Base-by-base conservation (phyloP, 2,329 filamentous ascomycete genomes). In the Aureobasidium sp. region DNA sequence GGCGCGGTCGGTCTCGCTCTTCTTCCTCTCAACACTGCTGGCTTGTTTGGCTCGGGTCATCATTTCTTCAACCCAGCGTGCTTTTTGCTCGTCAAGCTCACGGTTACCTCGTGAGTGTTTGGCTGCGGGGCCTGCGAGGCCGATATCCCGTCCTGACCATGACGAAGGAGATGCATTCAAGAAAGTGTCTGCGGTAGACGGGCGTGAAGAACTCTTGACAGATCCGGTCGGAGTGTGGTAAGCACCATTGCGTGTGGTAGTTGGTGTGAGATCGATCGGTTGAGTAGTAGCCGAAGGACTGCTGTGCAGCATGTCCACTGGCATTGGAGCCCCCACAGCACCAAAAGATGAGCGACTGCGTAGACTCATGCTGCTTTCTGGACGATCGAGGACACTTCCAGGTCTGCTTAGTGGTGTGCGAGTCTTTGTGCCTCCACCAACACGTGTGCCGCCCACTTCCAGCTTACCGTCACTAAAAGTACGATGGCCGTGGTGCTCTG, bases 401-500 rank as follows among this genome's bases (percentile, higher is more conserved):
- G 59, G 56, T 43, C 59, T 65, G 47, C 37, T 61, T 15, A 55
- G 43, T 7, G 52, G 43, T 47, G 52, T 61, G 6, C 60, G 59
- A 43, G 27, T 43, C 34, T 29, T 63, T 9, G 39, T 20, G 10
- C 34, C 39, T 15, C 48, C 60, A 15, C 48, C 60, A 32, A 59
- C 8, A 37, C 57, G 57, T 8, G 20, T 50, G 34, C 57, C 26
- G 17, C 60, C 47, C 29, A 81, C 82, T 59, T 83, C 75, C 17
- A 86, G 77, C 39, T 77, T 77, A 13, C 78, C 78, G 41, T 84
- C 82, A 32, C 79, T 81, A 24, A 82, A 79, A 34, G 82, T 80
- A 48, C 84, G 86, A n/a, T 90, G 87, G 47, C 90, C 89, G 72
- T 99, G 94, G 71, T 99, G 94, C 63, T 87, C 86, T 8, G 92